A percentile compares a stretch with the other conserved stretches of the same genome.
Conservation (phyloP, 1,284 basidiomycete genomes). For the Sporisorium sorghi region DNA sequence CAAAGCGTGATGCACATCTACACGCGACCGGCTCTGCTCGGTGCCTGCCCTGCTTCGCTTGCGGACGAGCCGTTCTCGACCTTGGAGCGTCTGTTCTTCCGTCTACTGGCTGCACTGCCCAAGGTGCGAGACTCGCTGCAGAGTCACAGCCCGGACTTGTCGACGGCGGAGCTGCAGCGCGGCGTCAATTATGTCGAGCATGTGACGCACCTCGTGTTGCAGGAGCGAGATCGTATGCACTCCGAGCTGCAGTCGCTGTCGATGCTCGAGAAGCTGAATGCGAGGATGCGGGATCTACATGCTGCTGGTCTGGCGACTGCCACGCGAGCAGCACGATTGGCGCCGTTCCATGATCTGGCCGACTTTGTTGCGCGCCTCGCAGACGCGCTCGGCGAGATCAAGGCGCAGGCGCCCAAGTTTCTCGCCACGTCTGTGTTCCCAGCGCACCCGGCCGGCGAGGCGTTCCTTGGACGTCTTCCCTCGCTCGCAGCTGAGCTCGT, state of each 20-base stretch:
- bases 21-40: conserved; percentile 71
- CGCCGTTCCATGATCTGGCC: conserved; percentile 24
- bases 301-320: conserved; percentile 9
- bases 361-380: conserved; percentile 44
- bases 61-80: conserved; percentile 70
- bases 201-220: conserved; percentile 67
- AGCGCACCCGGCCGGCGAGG: conserved; percentile 11
- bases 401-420: conserved; percentile 31
- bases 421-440: conserved; percentile 33
- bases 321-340: conserved; percentile 6
- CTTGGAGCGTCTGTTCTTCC: conserved; percentile 79
- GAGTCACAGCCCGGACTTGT: conserved; percentile 82
- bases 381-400: conserved; percentile 30
- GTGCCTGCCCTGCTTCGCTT: conserved; percentile 24
- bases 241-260: conserved; percentile 27
- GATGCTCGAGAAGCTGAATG: conserved; percentile 22
- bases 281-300: conserved; percentile 23
- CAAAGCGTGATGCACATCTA: conserved; percentile 78
- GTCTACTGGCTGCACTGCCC: conserved; percentile 78
- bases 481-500: conserved; percentile 17
- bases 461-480: conserved; percentile 14
- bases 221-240: conserved; percentile 45
- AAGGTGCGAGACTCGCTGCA: conserved; percentile 77
- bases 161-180: conserved; percentile 84
- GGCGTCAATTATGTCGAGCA: conserved; percentile 85